A percentile compares a stretch with the other conserved stretches of the same genome.
Evolutionary conservation across 768 basidiomycete species (phyloP).

Genomic region (Lepiota brunneoincarnata): DNA sequence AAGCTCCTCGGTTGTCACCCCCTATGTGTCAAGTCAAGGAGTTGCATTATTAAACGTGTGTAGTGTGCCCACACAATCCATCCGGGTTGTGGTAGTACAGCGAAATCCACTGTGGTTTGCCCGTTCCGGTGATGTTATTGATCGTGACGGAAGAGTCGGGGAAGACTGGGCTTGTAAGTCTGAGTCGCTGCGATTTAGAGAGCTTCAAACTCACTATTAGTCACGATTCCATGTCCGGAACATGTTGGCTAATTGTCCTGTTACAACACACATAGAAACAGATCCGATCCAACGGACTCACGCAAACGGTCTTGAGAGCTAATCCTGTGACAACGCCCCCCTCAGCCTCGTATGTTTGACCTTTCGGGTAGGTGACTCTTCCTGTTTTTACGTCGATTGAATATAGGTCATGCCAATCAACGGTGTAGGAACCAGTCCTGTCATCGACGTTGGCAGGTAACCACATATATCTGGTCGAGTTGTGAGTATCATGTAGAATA

Average conservation of each 20-base stretch:
- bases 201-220: neutral
- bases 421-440: conserved; percentile 1
- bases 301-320: conserved; percentile 5
- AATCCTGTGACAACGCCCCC: conserved; percentile 1
- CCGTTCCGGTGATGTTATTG: conserved; percentile 25
- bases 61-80: conserved; percentile 19
- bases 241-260: neutral
- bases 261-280: neutral
- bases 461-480: neutral
- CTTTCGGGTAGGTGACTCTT: neutral
- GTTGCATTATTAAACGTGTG: neutral
- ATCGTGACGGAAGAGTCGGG: conserved; percentile 23
- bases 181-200: neutral
- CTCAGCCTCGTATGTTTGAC: conserved; percentile 7
- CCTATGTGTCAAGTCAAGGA: conserved; percentile 14
- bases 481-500: neutral
- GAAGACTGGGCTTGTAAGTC: neutral
- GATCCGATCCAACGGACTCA: neutral
- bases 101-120: conserved; percentile 29
- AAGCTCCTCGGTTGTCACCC: conserved; percentile 23
- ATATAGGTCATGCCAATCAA: conserved; percentile 7
- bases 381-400: conserved; percentile 1
- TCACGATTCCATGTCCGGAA: conserved; percentile 4
- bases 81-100: conserved; percentile 26
- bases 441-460: conserved; percentile 4